A percentile compares a stretch with the other conserved stretches of the same genome.
Conservation (phyloP, 306 rosid species). For the Ceratonia siliqua region DNA sequence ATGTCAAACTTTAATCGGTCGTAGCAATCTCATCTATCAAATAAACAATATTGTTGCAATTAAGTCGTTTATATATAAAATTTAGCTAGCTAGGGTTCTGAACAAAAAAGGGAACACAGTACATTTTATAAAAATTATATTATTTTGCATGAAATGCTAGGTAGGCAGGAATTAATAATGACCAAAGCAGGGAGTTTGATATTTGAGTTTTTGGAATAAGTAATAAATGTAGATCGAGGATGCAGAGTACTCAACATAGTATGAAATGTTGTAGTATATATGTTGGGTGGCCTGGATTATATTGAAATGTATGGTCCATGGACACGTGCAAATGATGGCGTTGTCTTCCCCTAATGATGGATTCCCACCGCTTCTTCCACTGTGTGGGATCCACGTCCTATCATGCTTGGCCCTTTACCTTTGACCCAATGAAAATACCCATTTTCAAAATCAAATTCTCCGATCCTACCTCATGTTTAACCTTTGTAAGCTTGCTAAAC, state of each 20-base stretch:
- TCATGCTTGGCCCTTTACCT: slow-evolving; percentile 62
- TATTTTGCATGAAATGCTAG: not conserved
- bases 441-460: slow-evolving; percentile 21
- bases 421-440: slow-evolving; percentile 57
- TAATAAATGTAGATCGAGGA: no score
- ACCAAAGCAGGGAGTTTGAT: no score
- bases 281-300: no score
- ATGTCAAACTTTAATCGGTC: not conserved
- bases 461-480: not conserved
- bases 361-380: slow-evolving; percentile 89
- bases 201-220: no score
- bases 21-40: not conserved
- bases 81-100: no score
- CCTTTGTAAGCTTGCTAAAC: slow-evolving; percentile 2
- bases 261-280: no score
- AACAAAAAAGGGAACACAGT: no score
- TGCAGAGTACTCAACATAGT: no score
- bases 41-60: no score
- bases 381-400: slow-evolving; percentile 71
- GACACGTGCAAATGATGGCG: slow-evolving; percentile 91
- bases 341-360: slow-evolving; percentile 72
- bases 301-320: slow-evolving; percentile 59
- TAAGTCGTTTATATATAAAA: no score
- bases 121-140: no score
- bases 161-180: no score